Evolutionary conservation across 1,284 basidiomycete species (phyloP).

Genomic region (Heterobasidion occidentale): DNA sequence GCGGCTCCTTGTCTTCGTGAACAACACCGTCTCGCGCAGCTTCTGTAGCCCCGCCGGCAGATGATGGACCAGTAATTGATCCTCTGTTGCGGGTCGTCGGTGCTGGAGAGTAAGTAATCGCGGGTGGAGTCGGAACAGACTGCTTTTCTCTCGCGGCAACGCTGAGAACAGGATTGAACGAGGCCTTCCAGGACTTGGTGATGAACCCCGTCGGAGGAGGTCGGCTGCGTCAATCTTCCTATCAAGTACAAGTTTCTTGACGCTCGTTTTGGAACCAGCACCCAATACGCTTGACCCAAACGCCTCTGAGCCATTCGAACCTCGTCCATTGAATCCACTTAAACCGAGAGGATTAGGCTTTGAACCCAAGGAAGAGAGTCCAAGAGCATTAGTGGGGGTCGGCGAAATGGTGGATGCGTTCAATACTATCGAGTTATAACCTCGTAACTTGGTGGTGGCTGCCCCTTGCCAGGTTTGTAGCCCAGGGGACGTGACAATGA

Average conservation of each 20-base stretch:
- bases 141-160: conserved; percentile 69
- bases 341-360: conserved; percentile 45
- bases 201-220: conserved; percentile 48
- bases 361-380: conserved; percentile 41
- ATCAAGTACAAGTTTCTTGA: conserved; percentile 92
- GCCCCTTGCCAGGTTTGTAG: conserved; percentile 44
- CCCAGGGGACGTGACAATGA: conserved; percentile 51
- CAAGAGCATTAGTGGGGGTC: conserved; percentile 21
- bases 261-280: conserved; percentile 71
- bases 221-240: conserved; percentile 71
- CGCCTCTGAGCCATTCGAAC: conserved; percentile 33
- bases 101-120: conserved; percentile 33
- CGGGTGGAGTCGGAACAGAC: conserved; percentile 24
- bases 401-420: conserved; percentile 17
- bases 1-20: conserved; percentile 29
- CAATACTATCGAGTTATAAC: conserved; percentile 42
- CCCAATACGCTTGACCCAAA: conserved; percentile 64
- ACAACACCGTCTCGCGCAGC: neutral
- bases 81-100: conserved; percentile 27
- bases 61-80: conserved; percentile 14
- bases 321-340: conserved; percentile 35
- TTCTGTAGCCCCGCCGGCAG: neutral
- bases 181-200: conserved; percentile 44
- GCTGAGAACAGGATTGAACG: conserved; percentile 67
- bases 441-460: conserved; percentile 53